These are phyloP conservation scores for Parachlorella kessleri DNA, from an alignment of 139 green algal genomes.

Conservation along the genomic window DNA sequence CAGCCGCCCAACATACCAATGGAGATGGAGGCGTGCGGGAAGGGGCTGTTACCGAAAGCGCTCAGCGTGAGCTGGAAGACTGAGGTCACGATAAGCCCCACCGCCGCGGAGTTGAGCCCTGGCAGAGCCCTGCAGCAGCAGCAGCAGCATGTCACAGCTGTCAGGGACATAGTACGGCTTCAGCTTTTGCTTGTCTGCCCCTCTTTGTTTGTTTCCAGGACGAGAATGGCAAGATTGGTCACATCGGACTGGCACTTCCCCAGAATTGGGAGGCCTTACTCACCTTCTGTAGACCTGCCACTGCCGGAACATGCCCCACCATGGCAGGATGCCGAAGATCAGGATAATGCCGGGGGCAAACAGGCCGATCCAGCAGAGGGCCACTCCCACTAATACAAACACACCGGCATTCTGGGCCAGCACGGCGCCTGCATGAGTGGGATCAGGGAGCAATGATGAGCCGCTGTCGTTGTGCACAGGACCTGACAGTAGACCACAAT, in stretches of 20 bases:
- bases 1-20: conserved; percentile 56
- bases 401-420: not conserved
- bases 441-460: no score
- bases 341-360: conserved; percentile 91
- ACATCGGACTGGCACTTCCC: no score
- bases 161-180: no score
- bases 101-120: conserved; percentile 83
- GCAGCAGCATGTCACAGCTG: no score
- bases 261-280: not conserved
- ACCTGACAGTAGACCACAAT: no score
- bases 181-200: no score
- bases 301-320: conserved; percentile 79
- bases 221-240: no score
- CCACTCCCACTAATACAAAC: conserved; percentile 47
- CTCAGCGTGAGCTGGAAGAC: conserved; percentile 84
- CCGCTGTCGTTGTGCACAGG: no score
- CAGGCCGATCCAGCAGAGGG: conserved; percentile 85
- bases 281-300: conserved; percentile 57
- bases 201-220: no score
- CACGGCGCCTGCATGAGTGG: not conserved
- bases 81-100: conserved; percentile 87
- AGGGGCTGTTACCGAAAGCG: conserved; percentile 57
- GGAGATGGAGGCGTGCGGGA: conserved; percentile 65
- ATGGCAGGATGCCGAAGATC: conserved; percentile 93
- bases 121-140: conserved; percentile 57